Percentiles rank a stretch among this genome's conserved stretches.
Conservation (phyloP, 345 rosid genomes). For the Corymbia maculata region DNA sequence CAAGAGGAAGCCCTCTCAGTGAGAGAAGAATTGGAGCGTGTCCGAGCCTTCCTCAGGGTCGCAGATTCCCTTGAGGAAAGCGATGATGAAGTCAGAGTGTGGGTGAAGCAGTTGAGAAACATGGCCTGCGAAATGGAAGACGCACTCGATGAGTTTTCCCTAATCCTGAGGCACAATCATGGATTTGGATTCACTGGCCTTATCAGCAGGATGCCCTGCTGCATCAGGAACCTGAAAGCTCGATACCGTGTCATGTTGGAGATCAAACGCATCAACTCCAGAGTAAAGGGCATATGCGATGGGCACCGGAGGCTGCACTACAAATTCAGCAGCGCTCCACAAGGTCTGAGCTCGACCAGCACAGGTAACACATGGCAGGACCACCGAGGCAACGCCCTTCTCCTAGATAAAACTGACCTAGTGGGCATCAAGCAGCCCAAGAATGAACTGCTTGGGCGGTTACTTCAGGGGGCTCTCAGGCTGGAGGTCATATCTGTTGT, state of each 20-base stretch:
- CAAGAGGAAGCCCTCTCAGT: too few species aligned
- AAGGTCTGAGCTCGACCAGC: neutral
- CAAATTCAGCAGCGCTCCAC: neutral
- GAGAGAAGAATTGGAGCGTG: too few species aligned
- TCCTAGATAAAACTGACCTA: constrained; percentile 13
- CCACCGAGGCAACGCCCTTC: constrained; percentile 14
- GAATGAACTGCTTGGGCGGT: constrained; percentile 1
- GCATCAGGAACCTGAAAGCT: constrained; percentile 8
- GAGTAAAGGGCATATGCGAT: neutral
- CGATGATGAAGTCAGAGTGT: too few species aligned
- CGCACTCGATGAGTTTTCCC: constrained; percentile 16
- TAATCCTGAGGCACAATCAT: constrained; percentile 1
- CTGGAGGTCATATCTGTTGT: constrained; percentile 8
- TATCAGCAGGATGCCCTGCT: constrained; percentile 2
- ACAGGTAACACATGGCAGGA: constrained; percentile 1
- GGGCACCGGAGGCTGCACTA: constrained; percentile 9
- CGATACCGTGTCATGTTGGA: constrained; percentile 6
- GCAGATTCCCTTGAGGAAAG: too few species aligned
- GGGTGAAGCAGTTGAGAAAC: too few species aligned
- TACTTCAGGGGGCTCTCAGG: neutral
- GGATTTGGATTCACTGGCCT: neutral
- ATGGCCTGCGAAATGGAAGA: too few species aligned
- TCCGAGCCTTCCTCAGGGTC: too few species aligned
- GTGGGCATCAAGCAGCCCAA: constrained; percentile 23
- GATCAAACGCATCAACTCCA: neutral